phyloP scores from a whole-genome alignment of 2,329 filamentous ascomycete genomes.

The Colletotrichum sublineola region DNA sequence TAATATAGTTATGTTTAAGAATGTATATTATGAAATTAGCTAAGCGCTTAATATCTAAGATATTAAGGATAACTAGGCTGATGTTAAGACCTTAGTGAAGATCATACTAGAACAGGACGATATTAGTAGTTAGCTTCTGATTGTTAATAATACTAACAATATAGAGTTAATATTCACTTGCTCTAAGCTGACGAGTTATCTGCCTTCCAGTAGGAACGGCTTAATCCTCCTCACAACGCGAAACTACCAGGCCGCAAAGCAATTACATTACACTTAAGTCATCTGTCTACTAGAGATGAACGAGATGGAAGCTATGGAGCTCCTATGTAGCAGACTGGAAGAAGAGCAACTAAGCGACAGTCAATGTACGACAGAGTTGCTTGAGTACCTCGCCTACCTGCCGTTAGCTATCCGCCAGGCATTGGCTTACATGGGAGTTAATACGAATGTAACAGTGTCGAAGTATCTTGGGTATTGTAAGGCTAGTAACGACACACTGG shows the following conservation, averaged over 20 bases:
- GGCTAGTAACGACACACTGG: conserved; percentile 43
- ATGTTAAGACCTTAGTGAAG: conserved; percentile 55
- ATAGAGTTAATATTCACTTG: conserved; percentile 47
- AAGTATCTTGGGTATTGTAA: conserved; percentile 47
- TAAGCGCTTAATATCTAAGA: conserved; percentile 46
- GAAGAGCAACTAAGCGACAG: conserved; percentile 43
- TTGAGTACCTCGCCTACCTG: conserved; percentile 49
- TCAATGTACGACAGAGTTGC: conserved; percentile 43
- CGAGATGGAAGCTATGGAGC: conserved; percentile 41
- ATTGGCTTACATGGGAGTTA: conserved; percentile 51
- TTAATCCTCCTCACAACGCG: conserved; percentile 45
- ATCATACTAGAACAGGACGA: conserved; percentile 10
- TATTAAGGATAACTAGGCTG: conserved; percentile 50
- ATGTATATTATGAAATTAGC: conserved; percentile 53
- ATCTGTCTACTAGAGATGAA: conserved; percentile 47
- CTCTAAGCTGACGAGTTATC: conserved; percentile 44
- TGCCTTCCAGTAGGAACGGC: conserved; percentile 46
- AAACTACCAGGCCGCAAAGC: conserved; percentile 27
- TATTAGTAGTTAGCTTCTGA: conserved; percentile 56
- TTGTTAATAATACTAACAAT: conserved; percentile 62
- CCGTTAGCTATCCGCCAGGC: conserved; percentile 55
- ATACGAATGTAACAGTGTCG: conserved; percentile 43
- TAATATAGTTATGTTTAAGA: conserved; percentile 48
- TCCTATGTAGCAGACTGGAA: conserved; percentile 44
- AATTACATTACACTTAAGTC: conserved; percentile 38